Evolutionary conservation across 106 monocot genomes (phyloP).

Genomic region (Apostasia shenzhenica): DNA sequence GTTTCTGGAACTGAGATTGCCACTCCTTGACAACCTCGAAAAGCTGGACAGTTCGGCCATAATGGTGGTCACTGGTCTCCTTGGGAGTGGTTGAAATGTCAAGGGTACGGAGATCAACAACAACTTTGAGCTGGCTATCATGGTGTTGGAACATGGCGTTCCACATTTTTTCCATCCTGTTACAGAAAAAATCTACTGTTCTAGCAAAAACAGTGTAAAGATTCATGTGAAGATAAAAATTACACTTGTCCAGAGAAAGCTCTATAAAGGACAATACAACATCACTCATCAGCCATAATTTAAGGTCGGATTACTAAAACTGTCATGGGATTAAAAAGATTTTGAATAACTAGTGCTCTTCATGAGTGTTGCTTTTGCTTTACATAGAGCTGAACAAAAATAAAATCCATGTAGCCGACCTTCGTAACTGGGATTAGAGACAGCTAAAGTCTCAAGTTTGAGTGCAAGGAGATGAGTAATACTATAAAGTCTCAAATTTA

Average conservation of each 20-base stretch:
- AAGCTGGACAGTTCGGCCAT: slow-evolving; percentile 53
- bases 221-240: neutral
- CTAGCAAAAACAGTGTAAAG: neutral
- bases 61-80: slow-evolving; percentile 57
- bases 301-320: no score
- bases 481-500: no score
- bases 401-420: no score
- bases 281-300: neutral
- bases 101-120: slow-evolving; percentile 36
- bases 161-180: slow-evolving; percentile 95
- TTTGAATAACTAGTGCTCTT: no score
- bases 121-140: slow-evolving; percentile 50
- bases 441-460: no score
- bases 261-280: neutral
- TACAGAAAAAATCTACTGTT: neutral
- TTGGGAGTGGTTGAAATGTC: slow-evolving; percentile 45
- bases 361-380: no score
- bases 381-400: no score
- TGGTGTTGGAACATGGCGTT: slow-evolving; percentile 65
- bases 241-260: neutral
- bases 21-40: slow-evolving; percentile 42
- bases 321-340: no score
- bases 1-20: slow-evolving; percentile 58
- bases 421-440: no score
- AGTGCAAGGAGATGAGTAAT: no score